Evolutionary conservation across 73 alveolate species (phyloP).

Genomic region (Tetrahymena thermophila): DNA sequence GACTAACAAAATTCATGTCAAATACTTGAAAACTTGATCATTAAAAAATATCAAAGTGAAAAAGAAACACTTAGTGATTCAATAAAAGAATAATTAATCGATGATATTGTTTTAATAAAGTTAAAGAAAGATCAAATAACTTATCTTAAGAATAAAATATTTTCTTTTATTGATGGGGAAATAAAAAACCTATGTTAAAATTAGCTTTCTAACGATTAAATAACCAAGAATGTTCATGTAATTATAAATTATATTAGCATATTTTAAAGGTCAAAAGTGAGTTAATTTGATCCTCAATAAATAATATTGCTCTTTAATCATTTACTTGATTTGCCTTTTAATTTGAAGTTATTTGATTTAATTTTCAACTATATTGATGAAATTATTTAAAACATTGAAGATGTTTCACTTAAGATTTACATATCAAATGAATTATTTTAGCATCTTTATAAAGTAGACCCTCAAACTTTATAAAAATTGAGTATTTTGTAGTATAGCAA

Average conservation of each 20-base stretch:
- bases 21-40: background rate
- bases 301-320: background rate
- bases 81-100: background rate
- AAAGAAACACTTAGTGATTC: background rate
- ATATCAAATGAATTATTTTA: background rate
- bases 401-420: background rate
- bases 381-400: background rate
- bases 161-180: background rate
- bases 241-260: too few species aligned
- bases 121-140: background rate
- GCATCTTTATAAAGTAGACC: background rate
- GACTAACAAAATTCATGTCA: background rate
- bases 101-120: background rate
- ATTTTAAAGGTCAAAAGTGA: too few species aligned
- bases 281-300: background rate
- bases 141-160: background rate
- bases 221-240: background rate
- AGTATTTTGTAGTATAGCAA: background rate
- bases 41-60: too few species aligned
- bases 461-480: background rate
- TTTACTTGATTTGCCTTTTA: background rate
- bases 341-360: background rate
- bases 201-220: background rate
- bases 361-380: background rate
- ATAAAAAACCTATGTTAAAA: too few species aligned